Base-by-base conservation (phyloP, 2,329 filamentous ascomycete species). In the Nectriaceae sp. region DNA sequence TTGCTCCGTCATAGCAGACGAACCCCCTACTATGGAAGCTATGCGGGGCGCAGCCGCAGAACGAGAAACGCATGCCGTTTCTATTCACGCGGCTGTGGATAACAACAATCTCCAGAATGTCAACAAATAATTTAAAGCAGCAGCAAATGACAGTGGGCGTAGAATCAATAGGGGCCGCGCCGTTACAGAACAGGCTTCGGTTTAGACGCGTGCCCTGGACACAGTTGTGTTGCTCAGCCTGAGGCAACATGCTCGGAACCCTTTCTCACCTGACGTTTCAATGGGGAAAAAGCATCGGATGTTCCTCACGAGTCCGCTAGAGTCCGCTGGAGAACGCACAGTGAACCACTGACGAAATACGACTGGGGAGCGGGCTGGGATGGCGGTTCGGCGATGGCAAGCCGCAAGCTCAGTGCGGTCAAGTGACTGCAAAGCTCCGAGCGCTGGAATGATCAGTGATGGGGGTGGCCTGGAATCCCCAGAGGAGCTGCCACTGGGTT, bases 31-130 rank as follows among this genome's bases (percentile, higher is more conserved):
- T 19, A n/a, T 31, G 8, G 26, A 8, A 15, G n/a, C 33, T 10
- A 39, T 57, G 52, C 53, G 57, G 59, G 51, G 50, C 46, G 33
- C 46, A 43, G 46, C 43, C 46, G 42, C 42, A 43, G 52, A 56
- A 47, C 40, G 44, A 59, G 52, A 62, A 60, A 59, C 57, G 44
- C 50, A 60, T 50, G 46, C 49, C 50, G 46, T 43, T 44, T 42
- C 40, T 47, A 40, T 47, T 45, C 47, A 43, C 44, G 47, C 47
- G 37, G 50, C 47, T 38, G 60, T 62, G 59, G 59, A 50, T 59
- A 62, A 62, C 46, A 62, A 59, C 50, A 62, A 62, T 59, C 42
- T 57, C 49, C 52, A 61, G 48, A 43, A 62, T 56, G 57, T 62
- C 59, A 62, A 62, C 49, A 62, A 62, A 62, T 52, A 55, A 52